These are phyloP conservation scores for Cystobasidiopsis lactophilus DNA, from an alignment of 768 basidiomycete genomes.

Conservation along the genomic window DNA sequence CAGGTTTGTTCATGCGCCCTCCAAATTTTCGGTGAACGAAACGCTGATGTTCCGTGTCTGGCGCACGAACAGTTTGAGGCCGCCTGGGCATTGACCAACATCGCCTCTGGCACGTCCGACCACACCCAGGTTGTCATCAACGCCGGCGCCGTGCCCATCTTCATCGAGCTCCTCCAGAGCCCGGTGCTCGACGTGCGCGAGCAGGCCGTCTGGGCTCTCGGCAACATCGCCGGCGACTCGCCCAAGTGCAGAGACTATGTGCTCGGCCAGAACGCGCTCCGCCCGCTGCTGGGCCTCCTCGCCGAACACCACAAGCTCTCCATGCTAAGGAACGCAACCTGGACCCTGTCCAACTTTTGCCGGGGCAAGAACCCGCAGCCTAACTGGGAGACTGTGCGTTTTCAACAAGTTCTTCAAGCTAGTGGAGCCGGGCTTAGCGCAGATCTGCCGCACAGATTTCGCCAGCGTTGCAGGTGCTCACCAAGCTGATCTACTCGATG, in stretches of 20 bases:
- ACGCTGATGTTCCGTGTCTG: not conserved
- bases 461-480: constrained; percentile 84
- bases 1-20: constrained; percentile 26
- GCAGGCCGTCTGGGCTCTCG: constrained; percentile 98
- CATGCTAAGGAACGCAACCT: constrained; percentile 86
- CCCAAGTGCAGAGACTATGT: constrained; percentile 95
- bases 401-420: not conserved
- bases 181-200: constrained; percentile 86
- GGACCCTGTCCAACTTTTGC: constrained; percentile 99
- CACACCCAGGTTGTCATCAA: constrained; percentile 96
- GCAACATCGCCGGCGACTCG: constrained; percentile 97
- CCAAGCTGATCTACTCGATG: constrained; percentile 93
- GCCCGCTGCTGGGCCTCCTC: constrained; percentile 52
- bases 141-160: constrained; percentile 83
- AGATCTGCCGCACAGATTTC: constrained; percentile 46
- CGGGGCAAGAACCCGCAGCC: constrained; percentile 94
- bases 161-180: constrained; percentile 90
- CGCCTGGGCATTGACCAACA: constrained; percentile 22
- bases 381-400: constrained; percentile 77
- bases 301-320: constrained; percentile 97
- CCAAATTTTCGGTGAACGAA: not conserved
- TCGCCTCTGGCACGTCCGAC: constrained; percentile 56
- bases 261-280: constrained; percentile 71
- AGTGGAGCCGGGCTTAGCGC: constrained; percentile 2
- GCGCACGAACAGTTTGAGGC: constrained; percentile 19